phyloP scores from a whole-genome alignment of 78 protist genomes.

The Dictyostelium intermedium region DNA sequence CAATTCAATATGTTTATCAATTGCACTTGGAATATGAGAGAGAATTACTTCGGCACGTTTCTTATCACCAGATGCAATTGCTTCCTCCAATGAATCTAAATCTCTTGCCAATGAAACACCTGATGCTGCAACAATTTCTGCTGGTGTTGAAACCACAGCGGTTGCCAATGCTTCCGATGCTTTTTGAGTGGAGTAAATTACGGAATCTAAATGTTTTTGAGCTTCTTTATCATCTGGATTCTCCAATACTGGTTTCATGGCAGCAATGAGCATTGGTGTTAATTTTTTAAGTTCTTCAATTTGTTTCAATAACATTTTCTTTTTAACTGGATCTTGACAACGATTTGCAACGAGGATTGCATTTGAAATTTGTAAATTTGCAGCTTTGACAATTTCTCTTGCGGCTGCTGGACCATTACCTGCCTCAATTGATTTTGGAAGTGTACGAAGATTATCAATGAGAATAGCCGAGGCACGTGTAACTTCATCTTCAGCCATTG shows the following conservation, averaged over 20 bases:
- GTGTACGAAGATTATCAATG: conserved; percentile 23
- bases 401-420: conserved; percentile 74
- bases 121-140: conserved; percentile 60
- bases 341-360: conserved; percentile 63
- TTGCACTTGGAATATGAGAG: conserved; percentile 16
- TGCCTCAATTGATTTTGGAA: conserved; percentile 38
- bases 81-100: conserved; percentile 44
- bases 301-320: conserved; percentile 63
- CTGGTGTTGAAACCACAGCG: conserved; percentile 52
- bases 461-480: neutral
- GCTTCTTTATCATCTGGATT: conserved; percentile 58
- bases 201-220: conserved; percentile 30
- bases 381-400: conserved; percentile 58
- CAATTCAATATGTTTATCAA: conserved; percentile 65
- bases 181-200: conserved; percentile 52
- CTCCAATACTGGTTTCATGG: conserved; percentile 64
- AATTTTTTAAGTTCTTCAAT: conserved; percentile 66
- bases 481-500: conserved; percentile 79
- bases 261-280: conserved; percentile 60
- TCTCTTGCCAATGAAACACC: conserved; percentile 62
- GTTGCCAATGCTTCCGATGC: conserved; percentile 50
- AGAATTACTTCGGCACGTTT: conserved; percentile 30
- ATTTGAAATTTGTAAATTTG: conserved; percentile 67
- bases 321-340: conserved; percentile 76
- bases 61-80: conserved; percentile 34